Percentiles rank a stretch among this genome's conserved stretches.
These are phyloP conservation scores for Hypoxylon cercidicola DNA, from an alignment of 495 filamentous ascomycete species.

Conservation along the genomic window DNA sequence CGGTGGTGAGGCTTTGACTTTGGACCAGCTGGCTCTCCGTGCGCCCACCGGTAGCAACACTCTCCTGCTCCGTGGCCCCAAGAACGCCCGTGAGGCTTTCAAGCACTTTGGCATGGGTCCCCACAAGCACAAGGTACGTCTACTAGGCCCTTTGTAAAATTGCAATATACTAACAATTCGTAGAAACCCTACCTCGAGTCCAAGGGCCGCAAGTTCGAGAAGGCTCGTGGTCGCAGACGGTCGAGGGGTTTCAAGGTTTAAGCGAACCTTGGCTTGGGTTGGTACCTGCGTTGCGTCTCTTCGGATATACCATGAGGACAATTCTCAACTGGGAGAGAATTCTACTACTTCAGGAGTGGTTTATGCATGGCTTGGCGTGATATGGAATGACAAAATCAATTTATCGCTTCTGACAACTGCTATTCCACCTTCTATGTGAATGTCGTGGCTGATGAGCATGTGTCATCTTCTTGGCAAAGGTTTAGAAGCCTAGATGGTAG, in stretches of 20 bases:
- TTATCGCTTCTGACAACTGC: constrained; percentile 32
- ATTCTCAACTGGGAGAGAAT: constrained; percentile 36
- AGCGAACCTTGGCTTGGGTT: constrained; percentile 49
- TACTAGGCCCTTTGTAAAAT: background rate
- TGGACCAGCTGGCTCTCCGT: constrained; percentile 94
- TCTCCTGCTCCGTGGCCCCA: constrained; percentile 91
- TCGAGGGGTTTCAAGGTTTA: constrained; percentile 99
- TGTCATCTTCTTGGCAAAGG: background rate
- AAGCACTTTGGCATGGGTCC: constrained; percentile 99
- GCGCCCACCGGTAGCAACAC: constrained; percentile 95
- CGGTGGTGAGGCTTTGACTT: constrained; percentile 91
- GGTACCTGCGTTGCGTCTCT: constrained; percentile 44
- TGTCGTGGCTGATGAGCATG: constrained; percentile 1
- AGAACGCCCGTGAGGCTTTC: constrained; percentile 95
- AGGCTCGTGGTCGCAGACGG: constrained; percentile 94
- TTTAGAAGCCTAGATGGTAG: background rate
- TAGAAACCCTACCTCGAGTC: constrained; percentile 95
- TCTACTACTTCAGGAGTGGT: constrained; percentile 43
- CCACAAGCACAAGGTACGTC: constrained; percentile 91
- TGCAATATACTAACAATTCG: constrained; percentile 20
- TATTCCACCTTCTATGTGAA: background rate
- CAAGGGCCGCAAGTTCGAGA: constrained; percentile 99
- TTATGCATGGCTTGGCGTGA: constrained; percentile 51
- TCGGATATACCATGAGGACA: constrained; percentile 42
- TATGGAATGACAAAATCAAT: constrained; percentile 48